Evolutionary conservation across 2,329 filamentous ascomycete species (phyloP).

Genomic region (Aspergillus luchuensis): DNA sequence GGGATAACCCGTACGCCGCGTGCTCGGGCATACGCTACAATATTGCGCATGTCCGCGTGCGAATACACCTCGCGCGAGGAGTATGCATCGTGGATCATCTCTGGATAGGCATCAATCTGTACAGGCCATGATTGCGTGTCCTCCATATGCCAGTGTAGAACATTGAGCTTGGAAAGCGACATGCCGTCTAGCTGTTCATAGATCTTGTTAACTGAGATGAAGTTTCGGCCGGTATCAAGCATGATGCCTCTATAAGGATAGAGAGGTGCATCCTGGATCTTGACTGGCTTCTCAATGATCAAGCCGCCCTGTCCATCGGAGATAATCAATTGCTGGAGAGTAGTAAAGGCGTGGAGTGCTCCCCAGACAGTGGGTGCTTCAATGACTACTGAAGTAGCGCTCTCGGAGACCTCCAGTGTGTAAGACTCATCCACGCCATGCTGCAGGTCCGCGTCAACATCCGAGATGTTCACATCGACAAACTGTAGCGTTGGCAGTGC

Average conservation of each 20-base stretch:
- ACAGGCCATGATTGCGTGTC: slow-evolving; percentile 61
- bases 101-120: slow-evolving; percentile 51
- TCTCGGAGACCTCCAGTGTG: slow-evolving; percentile 47
- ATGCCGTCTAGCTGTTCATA: slow-evolving; percentile 58
- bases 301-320: slow-evolving; percentile 48
- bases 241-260: slow-evolving; percentile 59
- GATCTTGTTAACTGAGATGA: slow-evolving; percentile 54
- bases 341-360: slow-evolving; percentile 59
- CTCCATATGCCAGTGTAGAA: slow-evolving; percentile 60
- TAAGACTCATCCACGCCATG: slow-evolving; percentile 63
- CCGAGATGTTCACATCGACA: slow-evolving; percentile 50
- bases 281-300: slow-evolving; percentile 57
- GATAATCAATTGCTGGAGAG: slow-evolving; percentile 59
- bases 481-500: slow-evolving; percentile 38
- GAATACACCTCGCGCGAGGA: slow-evolving; percentile 53
- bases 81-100: slow-evolving; percentile 59
- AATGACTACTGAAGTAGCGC: slow-evolving; percentile 48
- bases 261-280: slow-evolving; percentile 53
- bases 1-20: slow-evolving; percentile 62
- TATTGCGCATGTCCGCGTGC: slow-evolving; percentile 43
- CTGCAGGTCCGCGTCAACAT: slow-evolving; percentile 52
- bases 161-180: slow-evolving; percentile 59
- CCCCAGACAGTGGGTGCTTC: slow-evolving; percentile 56
- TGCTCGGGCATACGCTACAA: slow-evolving; percentile 55
- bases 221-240: slow-evolving; percentile 59